Evolutionary conservation across 2,329 filamentous ascomycete genomes (phyloP).

Genomic region (Aspergillus pseudonomiae): DNA sequence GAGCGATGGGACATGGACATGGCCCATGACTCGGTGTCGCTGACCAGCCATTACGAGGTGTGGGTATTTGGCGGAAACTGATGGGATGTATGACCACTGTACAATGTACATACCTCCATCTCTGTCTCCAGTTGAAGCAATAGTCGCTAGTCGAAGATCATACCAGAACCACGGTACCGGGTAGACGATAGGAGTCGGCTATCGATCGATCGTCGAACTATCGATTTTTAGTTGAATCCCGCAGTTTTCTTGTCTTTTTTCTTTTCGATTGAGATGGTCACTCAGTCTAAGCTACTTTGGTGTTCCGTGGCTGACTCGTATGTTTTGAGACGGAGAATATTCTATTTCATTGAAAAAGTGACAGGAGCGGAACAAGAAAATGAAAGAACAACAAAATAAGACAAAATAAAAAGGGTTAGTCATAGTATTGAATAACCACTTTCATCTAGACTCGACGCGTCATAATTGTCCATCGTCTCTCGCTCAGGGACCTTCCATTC

Average conservation of each 20-base stretch:
- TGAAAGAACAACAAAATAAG: not conserved
- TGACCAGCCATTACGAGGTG: not conserved
- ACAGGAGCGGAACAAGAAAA: not conserved
- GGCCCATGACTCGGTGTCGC: not conserved
- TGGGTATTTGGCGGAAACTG: not conserved
- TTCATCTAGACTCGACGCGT: not conserved
- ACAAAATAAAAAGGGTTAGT: not conserved
- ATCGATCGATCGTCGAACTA: slow-evolving; percentile 20
- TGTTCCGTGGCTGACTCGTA: not conserved
- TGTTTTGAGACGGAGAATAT: not conserved
- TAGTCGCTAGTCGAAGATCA: slow-evolving; percentile 12
- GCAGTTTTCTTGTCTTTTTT: too few species aligned
- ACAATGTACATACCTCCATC: not conserved
- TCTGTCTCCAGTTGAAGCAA: not conserved
- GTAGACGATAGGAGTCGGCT: slow-evolving; percentile 1
- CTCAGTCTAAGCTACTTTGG: too few species aligned
- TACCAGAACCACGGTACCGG: slow-evolving; percentile 13
- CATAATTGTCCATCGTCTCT: not conserved
- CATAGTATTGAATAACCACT: not conserved
- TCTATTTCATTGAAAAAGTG: not conserved
- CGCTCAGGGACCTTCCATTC: too few species aligned
- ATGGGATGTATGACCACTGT: not conserved
- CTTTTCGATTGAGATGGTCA: too few species aligned
- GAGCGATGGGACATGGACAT: not conserved
- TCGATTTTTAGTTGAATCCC: slow-evolving; percentile 13